Evolutionary conservation across 1,284 basidiomycete genomes (phyloP).

Genomic region (Sporisorium reilianum): DNA sequence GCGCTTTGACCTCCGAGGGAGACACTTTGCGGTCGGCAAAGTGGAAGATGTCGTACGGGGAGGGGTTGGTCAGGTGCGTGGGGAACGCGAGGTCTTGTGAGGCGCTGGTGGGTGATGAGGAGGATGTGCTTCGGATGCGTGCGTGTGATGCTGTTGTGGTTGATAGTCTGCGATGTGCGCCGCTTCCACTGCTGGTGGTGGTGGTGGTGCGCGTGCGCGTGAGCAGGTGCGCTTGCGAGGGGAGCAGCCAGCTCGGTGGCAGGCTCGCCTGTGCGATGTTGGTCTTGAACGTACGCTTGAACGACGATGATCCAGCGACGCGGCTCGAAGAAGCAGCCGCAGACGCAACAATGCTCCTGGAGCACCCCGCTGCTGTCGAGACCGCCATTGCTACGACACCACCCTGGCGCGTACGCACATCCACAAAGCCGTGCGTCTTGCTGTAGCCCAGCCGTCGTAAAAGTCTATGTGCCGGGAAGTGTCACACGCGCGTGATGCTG

Average conservation of each 20-base stretch:
- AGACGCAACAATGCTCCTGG: background rate
- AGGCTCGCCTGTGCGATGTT: background rate
- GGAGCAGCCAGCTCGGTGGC: conserved; percentile 13
- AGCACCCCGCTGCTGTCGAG: background rate
- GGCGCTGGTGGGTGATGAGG: background rate
- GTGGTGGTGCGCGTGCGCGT: too few relatives aligned
- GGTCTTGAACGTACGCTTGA: background rate
- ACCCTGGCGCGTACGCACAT: too few relatives aligned
- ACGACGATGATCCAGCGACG: background rate
- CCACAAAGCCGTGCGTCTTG: too few relatives aligned
- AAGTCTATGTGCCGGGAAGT: too few relatives aligned
- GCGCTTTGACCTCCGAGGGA: conserved; percentile 49
- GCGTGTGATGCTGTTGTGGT: background rate
- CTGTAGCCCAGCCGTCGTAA: too few relatives aligned
- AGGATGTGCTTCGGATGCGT: background rate
- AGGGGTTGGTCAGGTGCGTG: conserved; percentile 28
- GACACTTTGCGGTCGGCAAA: conserved; percentile 38
- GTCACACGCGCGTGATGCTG: background rate
- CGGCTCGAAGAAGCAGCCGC: background rate
- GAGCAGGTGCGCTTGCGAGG: background rate
- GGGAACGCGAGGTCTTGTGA: conserved; percentile 11
- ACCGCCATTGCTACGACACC: background rate
- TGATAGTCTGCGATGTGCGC: too few relatives aligned
- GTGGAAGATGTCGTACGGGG: conserved; percentile 67
- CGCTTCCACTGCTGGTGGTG: background rate